These are phyloP conservation scores for Trichoderma citrinoviride DNA, from an alignment of 2,329 filamentous ascomycete genomes.

Conservation along the genomic window DNA sequence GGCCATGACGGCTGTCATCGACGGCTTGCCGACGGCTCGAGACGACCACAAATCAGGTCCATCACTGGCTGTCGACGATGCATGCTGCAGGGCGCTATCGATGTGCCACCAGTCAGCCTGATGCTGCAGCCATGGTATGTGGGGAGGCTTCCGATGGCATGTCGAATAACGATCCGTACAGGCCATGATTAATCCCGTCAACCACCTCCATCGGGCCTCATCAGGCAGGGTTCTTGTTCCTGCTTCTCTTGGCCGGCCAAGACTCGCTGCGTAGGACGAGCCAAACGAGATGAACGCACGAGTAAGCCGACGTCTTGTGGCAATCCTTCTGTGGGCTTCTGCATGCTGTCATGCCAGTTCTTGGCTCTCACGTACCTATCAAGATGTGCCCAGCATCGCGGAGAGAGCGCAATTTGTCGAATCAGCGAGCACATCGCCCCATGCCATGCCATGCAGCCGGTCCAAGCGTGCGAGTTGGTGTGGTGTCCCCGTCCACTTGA, in stretches of 20 bases:
- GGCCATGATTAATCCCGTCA: background rate
- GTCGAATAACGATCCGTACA: background rate
- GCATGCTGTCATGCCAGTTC: background rate
- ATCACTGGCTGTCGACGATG: background rate
- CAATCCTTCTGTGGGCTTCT: slow-evolving; percentile 15
- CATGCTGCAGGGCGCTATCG: background rate
- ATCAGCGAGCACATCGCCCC: background rate
- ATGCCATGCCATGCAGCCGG: background rate
- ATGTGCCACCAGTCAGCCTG: too few species aligned
- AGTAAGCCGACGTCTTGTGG: slow-evolving; percentile 13
- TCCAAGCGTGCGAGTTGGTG: background rate
- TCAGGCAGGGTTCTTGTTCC: slow-evolving; percentile 16
- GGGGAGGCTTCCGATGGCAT: slow-evolving; percentile 2
- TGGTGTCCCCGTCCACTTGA: background rate
- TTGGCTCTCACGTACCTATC: background rate
- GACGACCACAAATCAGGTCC: background rate
- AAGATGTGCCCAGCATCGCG: slow-evolving; percentile 2
- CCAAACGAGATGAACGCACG: background rate
- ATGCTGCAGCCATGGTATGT: background rate
- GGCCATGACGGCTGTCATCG: too few species aligned
- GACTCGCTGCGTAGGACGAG: background rate
- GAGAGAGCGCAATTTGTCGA: background rate
- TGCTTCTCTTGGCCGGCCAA: slow-evolving; percentile 12
- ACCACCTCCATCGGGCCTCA: slow-evolving; percentile 9
- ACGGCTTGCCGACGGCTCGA: background rate